Conservation (phyloP, 345 rosid genomes). For the Lagerstroemia speciosa region DNA sequence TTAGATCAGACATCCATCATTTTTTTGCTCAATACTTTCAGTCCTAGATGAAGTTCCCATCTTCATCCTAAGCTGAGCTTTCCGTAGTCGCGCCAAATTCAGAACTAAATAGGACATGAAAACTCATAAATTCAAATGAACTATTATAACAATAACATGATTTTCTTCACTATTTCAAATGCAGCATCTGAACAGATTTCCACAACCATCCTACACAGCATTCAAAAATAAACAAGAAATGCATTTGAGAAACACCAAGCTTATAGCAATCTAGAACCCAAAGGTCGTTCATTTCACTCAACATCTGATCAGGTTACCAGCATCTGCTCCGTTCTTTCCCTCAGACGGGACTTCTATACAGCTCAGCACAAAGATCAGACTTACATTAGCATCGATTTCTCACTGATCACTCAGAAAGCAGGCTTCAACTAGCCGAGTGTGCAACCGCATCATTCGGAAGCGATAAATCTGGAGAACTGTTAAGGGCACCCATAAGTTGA, state of each 20-base stretch:
- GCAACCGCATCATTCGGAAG: not conserved
- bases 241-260: not conserved
- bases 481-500: not conserved
- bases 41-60: too few species aligned
- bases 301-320: not conserved
- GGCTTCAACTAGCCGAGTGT: not conserved
- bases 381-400: not conserved
- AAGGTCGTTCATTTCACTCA: not conserved
- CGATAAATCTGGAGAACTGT: not conserved
- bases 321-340: not conserved
- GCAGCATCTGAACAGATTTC: not conserved
- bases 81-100: too few species aligned
- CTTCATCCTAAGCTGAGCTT: too few species aligned
- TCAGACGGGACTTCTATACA: not conserved
- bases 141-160: not conserved
- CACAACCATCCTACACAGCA: not conserved
- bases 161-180: not conserved
- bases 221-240: not conserved
- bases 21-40: too few species aligned
- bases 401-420: not conserved
- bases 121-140: not conserved
- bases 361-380: conserved; percentile 2
- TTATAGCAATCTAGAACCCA: not conserved
- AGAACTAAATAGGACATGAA: too few species aligned
- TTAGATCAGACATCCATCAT: too few species aligned